Evolutionary conservation across 805 yeast genomes (phyloP).

Genomic region (Hanseniaspora clermontiae): DNA sequence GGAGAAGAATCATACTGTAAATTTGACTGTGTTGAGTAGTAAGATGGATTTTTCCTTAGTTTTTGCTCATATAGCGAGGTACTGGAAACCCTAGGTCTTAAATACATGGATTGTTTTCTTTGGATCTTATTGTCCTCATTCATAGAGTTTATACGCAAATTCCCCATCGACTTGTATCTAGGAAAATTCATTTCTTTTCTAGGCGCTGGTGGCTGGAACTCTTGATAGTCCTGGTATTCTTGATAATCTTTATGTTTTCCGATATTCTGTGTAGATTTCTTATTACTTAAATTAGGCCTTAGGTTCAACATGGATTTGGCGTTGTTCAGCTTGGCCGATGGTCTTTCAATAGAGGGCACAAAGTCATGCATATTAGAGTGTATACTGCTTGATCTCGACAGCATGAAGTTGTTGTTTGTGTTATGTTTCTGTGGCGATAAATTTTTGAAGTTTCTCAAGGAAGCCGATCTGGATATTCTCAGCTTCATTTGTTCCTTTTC

Average conservation of each 20-base stretch:
- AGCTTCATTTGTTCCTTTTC: conserved; percentile 6
- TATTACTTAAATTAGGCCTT: conserved; percentile 14
- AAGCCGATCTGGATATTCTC: conserved; percentile 5
- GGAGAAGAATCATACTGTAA: neutral
- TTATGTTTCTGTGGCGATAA: neutral
- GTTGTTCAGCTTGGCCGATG: conserved; percentile 18
- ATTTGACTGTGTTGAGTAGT: neutral
- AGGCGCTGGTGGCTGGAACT: neutral
- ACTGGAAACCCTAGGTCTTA: conserved; percentile 9
- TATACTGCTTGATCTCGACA: conserved; percentile 6
- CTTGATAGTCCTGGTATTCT: neutral
- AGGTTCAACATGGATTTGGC: conserved; percentile 27
- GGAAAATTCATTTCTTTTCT: neutral
- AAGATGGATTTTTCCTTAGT: neutral
- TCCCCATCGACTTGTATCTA: conserved; percentile 9
- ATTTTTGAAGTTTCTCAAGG: conserved; percentile 7
- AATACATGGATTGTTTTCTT: conserved; percentile 1
- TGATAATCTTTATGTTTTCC: neutral
- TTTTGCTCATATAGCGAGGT: neutral
- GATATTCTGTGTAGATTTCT: neutral
- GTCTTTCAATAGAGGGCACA: neutral
- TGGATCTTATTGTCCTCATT: neutral
- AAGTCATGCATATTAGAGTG: neutral
- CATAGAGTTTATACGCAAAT: neutral
- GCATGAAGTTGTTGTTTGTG: neutral